Evolutionary conservation across 2,329 filamentous ascomycete genomes (phyloP), one percentile per base, ranked within the genome.

Genomic region (Arthrinium phaeospermum): DNA sequence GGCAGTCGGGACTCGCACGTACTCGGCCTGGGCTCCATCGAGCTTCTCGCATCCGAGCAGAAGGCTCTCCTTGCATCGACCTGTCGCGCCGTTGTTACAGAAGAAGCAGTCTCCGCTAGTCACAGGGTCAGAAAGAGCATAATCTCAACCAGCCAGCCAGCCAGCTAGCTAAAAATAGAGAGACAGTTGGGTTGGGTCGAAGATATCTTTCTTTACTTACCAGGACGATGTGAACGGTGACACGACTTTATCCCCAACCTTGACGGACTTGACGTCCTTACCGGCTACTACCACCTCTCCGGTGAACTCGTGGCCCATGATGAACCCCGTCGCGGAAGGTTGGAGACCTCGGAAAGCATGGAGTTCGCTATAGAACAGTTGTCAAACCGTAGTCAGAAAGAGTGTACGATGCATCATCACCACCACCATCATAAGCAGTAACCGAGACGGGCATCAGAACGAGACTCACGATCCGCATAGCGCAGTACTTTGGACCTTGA

Each of bases 341-440:
- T 97, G 91, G 77, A 94, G 92, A 47, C 95, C 95, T 67, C 95
- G 92, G 83, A 92, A 98, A 71, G 94, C 91, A 82, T 98, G 95
- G 49, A 98, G 86, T 80, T 98, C 95, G 79, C 93, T 95, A 61
- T n/a, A 13, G 2, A 13, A 5, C 14, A 34, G 44, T 13, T 1
- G 8, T 34, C 13, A 19, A 27, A 22, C 34, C 34, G 13, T n/a
- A 69, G 30, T n/a, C 19, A 34, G 47, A 37, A 19, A 30, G 27
- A 14, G n/a, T 27, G 16, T 68, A 45, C 44, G 27, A 57, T 57
- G 27, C 12, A 57, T 57, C 30, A 37, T 37, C 7, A 22, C 8
- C 57, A 34, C 13, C 37, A n/a, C 27, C 22, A 46, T 10, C 19
- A 69, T 12, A 30, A 19, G 12, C 27, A n/a, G 24, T 47, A 47